Evolutionary conservation across 1,139 yeast species (phyloP).

Genomic region (Diutina sp.): DNA sequence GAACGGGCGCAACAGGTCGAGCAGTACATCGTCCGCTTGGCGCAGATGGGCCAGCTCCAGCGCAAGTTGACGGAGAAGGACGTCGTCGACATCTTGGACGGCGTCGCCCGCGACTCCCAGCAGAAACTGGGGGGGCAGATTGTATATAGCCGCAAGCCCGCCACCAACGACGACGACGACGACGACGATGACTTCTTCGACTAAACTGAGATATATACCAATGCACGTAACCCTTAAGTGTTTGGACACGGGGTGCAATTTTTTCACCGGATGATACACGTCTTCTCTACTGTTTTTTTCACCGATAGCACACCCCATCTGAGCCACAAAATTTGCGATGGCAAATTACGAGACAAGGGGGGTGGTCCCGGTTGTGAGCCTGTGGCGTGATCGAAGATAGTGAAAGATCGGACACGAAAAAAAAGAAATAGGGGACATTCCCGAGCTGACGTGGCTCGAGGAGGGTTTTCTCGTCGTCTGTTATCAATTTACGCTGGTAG

Average conservation of each 20-base stretch:
- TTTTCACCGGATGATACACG: too few relatives aligned
- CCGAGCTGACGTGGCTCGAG: slow-evolving; percentile 10
- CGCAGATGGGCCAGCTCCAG: slow-evolving; percentile 66
- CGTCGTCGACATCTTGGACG: slow-evolving; percentile 71
- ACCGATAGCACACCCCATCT: too few relatives aligned
- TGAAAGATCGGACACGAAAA: too few relatives aligned
- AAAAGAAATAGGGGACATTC: background rate
- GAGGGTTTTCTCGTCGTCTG: background rate
- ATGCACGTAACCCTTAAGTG: background rate
- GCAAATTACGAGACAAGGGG: too few relatives aligned
- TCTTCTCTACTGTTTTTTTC: too few relatives aligned
- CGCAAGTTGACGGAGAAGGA: slow-evolving; percentile 68
- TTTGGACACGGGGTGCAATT: background rate
- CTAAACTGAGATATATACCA: background rate
- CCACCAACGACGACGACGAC: slow-evolving; percentile 10
- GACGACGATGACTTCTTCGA: slow-evolving; percentile 11
- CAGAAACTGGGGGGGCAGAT: slow-evolving; percentile 46
- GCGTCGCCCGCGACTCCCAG: slow-evolving; percentile 69
- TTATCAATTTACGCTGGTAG: background rate
- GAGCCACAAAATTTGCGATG: too few relatives aligned
- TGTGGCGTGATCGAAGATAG: too few relatives aligned
- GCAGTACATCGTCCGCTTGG: slow-evolving; percentile 58
- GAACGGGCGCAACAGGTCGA: slow-evolving; percentile 91
- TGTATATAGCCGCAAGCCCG: slow-evolving; percentile 14
- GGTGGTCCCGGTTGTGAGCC: too few relatives aligned